phyloP scores from a whole-genome alignment of 192 early-diverging fungal species.

The Umbelopsis sp. region DNA sequence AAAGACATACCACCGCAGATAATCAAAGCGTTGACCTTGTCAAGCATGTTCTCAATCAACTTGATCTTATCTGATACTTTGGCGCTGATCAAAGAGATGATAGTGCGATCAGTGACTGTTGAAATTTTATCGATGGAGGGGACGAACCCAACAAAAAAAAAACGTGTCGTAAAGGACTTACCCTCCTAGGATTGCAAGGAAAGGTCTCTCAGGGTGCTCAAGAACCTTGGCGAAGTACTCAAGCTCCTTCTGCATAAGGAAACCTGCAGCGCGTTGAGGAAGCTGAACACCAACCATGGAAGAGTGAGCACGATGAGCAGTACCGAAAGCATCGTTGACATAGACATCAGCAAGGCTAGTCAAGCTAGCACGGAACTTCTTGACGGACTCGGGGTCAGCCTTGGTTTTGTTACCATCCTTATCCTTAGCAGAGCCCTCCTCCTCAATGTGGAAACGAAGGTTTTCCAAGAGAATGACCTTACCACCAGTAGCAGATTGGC shows the following conservation, averaged over 20 bases:
- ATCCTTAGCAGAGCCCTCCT: constrained; percentile 94
- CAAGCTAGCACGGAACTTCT: constrained; percentile 89
- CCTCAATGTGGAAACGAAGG: constrained; percentile 97
- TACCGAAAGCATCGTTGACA: constrained; percentile 99
- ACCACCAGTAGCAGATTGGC: constrained; percentile 66
- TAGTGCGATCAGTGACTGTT: constrained; percentile 2
- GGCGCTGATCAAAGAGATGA: constrained; percentile 54
- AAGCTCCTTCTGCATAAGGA: constrained; percentile 99
- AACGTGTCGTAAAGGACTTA: constrained; percentile 25
- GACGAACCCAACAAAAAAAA: neutral
- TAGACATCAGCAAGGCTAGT: constrained; percentile 94
- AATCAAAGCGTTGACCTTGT: constrained; percentile 90
- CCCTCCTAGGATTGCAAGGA: constrained; percentile 96
- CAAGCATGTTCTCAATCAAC: constrained; percentile 95
- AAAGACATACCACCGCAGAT: constrained; percentile 96
- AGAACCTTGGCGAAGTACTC: constrained; percentile 98
- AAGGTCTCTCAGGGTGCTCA: constrained; percentile 90
- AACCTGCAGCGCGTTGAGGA: constrained; percentile 87
- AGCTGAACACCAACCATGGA: constrained; percentile 97
- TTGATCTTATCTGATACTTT: constrained; percentile 99
- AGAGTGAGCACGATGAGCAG: constrained; percentile 97
- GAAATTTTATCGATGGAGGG: neutral
- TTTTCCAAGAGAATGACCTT: constrained; percentile 95
- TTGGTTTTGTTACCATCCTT: constrained; percentile 88
- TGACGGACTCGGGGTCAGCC: constrained; percentile 78